Evolutionary conservation across 257 asterid genomes (phyloP).

Genomic region (Salvia rosmarinus): DNA sequence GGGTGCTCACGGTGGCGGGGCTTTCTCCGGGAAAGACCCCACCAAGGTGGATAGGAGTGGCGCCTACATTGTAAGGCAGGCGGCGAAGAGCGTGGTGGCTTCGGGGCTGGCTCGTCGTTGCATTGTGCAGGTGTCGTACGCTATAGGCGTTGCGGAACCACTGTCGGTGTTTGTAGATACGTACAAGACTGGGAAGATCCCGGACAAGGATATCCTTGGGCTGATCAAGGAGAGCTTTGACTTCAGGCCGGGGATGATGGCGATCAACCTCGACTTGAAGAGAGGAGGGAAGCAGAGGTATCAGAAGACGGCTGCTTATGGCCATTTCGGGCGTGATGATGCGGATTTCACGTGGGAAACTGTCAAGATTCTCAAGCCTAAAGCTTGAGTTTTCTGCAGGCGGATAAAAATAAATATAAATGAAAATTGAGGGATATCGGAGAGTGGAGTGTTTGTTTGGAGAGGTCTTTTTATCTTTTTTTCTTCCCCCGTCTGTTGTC

Average conservation of each 20-base stretch:
- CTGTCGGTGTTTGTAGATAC: constrained; percentile 86
- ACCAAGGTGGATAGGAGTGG: constrained; percentile 96
- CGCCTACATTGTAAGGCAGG: constrained; percentile 85
- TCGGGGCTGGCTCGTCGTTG: constrained; percentile 86
- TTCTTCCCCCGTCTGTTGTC: constrained; percentile 18
- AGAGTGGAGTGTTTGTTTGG: constrained; percentile 36
- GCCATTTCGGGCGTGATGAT: constrained; percentile 90
- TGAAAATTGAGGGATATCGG: constrained; percentile 34
- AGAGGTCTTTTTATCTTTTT: constrained; percentile 4
- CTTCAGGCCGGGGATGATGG: constrained; percentile 95
- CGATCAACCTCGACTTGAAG: constrained; percentile 78
- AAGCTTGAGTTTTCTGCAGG: constrained; percentile 52
- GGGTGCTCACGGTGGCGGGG: constrained; percentile 98
- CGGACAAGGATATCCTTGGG: constrained; percentile 71
- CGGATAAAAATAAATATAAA: too few relatives aligned
- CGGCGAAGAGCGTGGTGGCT: constrained; percentile 93
- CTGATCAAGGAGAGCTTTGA: constrained; percentile 83
- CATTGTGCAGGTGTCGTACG: constrained; percentile 87
- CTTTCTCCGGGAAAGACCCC: constrained; percentile 89
- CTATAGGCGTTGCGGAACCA: constrained; percentile 91
- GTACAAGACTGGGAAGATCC: constrained; percentile 80
- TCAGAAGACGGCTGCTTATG: constrained; percentile 93
- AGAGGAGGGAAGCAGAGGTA: constrained; percentile 85
- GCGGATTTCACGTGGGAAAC: constrained; percentile 90
- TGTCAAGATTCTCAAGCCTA: constrained; percentile 81